Evolutionary conservation across 1,139 yeast species (phyloP).

Genomic region (Geotrichum australiense): DNA sequence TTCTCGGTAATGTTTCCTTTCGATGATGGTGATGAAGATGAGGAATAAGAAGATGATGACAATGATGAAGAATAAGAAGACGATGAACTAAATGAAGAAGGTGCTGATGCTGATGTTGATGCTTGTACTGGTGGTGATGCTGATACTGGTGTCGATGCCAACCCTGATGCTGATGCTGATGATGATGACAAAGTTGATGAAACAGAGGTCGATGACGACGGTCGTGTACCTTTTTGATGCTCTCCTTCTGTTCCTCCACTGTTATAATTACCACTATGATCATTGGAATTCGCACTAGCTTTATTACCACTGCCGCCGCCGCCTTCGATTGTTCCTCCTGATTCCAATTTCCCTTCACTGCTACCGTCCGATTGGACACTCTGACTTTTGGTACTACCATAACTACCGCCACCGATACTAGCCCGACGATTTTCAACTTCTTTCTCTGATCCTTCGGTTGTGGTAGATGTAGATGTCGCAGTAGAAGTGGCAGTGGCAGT

Average conservation of each 20-base stretch:
- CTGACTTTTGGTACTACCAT: background rate
- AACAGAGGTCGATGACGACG: background rate
- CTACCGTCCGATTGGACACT: background rate
- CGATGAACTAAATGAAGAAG: no score
- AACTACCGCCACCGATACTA: background rate
- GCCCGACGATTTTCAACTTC: background rate
- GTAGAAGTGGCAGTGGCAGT: slow-evolving; percentile 4
- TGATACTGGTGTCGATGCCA: background rate
- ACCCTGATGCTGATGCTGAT: slow-evolving; percentile 1
- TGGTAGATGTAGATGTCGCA: slow-evolving; percentile 5
- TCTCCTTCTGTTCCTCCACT: background rate
- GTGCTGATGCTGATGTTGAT: background rate
- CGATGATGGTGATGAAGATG: background rate
- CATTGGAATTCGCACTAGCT: no score
- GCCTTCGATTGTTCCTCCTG: no score
- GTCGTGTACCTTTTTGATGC: no score
- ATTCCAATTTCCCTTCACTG: background rate
- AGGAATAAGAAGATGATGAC: background rate
- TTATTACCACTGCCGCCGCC: no score
- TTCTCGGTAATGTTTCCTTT: slow-evolving; percentile 28
- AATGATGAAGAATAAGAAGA: background rate
- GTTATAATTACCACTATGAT: no score
- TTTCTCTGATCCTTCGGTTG: slow-evolving; percentile 7
- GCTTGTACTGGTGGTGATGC: background rate
- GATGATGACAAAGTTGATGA: background rate